Base-by-base conservation (phyloP, 176 grass and related monocot genomes). In the Musa troglodytarum region DNA sequence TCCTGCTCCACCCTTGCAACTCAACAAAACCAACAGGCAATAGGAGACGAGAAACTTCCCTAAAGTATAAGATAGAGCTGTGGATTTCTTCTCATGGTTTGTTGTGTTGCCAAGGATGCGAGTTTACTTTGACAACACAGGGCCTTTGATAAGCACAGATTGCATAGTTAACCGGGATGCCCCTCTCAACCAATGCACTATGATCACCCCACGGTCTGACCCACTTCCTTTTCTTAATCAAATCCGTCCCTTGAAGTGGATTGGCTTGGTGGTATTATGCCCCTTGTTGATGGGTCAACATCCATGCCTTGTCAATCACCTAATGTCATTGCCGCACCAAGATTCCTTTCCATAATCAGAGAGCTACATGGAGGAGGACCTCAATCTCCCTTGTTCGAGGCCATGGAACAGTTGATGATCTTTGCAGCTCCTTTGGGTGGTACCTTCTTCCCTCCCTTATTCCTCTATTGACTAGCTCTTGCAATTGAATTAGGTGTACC, bases 241-340 rank as follows among this genome's bases (percentile, higher is more conserved):
- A 74, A 29, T 26, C 54, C 12, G n/a, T 56, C 55, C 23, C 21
- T 26, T 71, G 21, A 74, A 77, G 73, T 78, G 63, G 69, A 86
- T 89, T 83, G 74, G 63, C 76, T 77, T 29, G 64, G 29, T 49
- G 59, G 2, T 59, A 26, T 77, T 20, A 65, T 28, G 63, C 55
- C 73, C 73, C 80, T 75, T 81, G 85, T 87, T 85, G 81, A 69
- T 63, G 68, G 72, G 89, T 92, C 89, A 77, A 77, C 89, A 88
- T 88, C 85, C 68, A 71, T 87, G 79, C 63, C 76, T 87, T 85
- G 73, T 87, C 85, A 80, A 81, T 65, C 61, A 88, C 89, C 80
- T 88, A 88, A 88, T 83, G 69, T 78, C 50, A 77, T 43, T 71
- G 59, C 61, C 23, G 11, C 17, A 68, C 66, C 61, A 75, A 80